Conservation (phyloP, 331 rosid species). For the Quercus lobata region DNA sequence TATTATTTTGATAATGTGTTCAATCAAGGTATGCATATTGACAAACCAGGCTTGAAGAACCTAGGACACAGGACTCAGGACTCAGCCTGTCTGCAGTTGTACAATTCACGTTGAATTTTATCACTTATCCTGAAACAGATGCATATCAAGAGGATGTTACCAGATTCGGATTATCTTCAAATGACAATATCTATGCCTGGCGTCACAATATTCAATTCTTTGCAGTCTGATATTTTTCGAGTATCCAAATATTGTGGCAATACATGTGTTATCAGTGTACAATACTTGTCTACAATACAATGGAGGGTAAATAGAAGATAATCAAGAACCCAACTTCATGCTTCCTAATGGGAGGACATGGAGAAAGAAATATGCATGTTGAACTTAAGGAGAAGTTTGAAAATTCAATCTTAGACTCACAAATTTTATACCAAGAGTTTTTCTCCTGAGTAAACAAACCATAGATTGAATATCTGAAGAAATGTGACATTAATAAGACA, state of each 20-base stretch:
- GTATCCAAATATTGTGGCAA: neutral
- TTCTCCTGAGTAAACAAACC: neutral
- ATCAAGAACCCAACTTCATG: neutral
- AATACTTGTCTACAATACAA: neutral
- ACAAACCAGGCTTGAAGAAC: neutral
- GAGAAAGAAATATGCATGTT: too few relatives aligned
- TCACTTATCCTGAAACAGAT: neutral
- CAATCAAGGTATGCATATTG: neutral
- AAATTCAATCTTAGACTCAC: too few relatives aligned
- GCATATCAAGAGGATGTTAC: neutral
- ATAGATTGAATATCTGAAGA: neutral
- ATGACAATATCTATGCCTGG: too few relatives aligned
- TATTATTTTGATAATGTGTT: neutral
- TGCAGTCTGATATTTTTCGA: neutral
- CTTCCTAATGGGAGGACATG: neutral
- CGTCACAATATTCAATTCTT: neutral
- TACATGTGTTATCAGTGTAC: neutral
- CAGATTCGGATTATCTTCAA: too few relatives aligned
- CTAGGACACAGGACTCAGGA: neutral
- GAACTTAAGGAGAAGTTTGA: too few relatives aligned
- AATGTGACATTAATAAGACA: neutral
- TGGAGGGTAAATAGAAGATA: neutral
- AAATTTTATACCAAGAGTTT: neutral
- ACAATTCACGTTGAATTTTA: neutral
- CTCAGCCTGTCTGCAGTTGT: neutral